Evolutionary conservation across 345 rosid genomes (phyloP).

Genomic region (Melaleuca quinquenervia): DNA sequence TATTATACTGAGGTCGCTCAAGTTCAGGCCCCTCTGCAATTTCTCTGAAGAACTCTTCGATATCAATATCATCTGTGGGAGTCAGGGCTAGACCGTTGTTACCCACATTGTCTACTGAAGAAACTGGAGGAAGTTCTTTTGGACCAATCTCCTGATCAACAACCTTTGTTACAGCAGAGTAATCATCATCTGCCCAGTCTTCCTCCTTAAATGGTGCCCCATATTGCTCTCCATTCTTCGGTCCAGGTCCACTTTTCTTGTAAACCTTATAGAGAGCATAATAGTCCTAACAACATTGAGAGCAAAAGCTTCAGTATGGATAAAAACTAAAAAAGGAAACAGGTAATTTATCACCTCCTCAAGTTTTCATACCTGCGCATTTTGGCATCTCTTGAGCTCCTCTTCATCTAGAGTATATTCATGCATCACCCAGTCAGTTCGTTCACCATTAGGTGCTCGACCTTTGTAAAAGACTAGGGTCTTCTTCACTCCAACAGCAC

Average conservation of each 20-base stretch:
- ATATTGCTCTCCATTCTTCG: constrained; percentile 93
- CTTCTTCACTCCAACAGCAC: constrained; percentile 70
- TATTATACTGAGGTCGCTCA: constrained; percentile 1
- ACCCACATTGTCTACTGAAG: constrained; percentile 11
- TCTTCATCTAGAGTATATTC: constrained; percentile 76
- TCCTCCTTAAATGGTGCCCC: constrained; percentile 92
- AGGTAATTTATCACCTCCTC: not conserved
- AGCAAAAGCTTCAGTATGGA: not conserved
- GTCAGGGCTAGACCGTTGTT: constrained; percentile 7
- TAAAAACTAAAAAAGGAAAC: not conserved
- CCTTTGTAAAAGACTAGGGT: constrained; percentile 78
- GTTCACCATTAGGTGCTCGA: constrained; percentile 70
- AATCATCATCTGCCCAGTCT: constrained; percentile 65
- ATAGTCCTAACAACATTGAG: constrained; percentile 26
- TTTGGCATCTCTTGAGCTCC: constrained; percentile 59
- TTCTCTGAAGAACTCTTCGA: constrained; percentile 36
- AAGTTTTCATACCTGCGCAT: constrained; percentile 37
- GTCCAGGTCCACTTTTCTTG: constrained; percentile 95
- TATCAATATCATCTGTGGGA: constrained; percentile 31
- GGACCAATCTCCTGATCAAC: constrained; percentile 8
- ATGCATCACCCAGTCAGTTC: constrained; percentile 97
- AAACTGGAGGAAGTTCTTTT: constrained; percentile 11
- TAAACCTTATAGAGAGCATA: constrained; percentile 72
- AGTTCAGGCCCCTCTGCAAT: constrained; percentile 18
- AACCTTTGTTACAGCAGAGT: constrained; percentile 1